A percentile compares a stretch with the other conserved stretches of the same genome.
Evolutionary conservation across 2,329 filamentous ascomycete genomes (phyloP).

Genomic region (Emergomyces orientalis): DNA sequence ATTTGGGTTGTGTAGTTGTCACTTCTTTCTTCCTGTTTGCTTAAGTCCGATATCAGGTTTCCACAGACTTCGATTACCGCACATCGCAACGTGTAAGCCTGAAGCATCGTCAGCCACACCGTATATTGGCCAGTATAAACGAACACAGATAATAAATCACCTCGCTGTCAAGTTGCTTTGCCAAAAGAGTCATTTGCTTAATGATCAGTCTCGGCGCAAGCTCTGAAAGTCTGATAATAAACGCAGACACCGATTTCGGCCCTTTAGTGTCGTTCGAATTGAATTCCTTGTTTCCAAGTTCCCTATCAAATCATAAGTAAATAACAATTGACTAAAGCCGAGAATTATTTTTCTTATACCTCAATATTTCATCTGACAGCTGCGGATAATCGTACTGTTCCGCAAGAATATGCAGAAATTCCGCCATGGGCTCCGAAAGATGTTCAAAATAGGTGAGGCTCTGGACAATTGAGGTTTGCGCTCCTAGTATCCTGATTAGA

Average conservation of each 20-base stretch:
- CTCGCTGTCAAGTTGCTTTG: constrained; percentile 92
- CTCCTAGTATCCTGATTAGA: constrained; percentile 48
- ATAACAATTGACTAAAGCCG: constrained; percentile 4
- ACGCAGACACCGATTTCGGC: constrained; percentile 90
- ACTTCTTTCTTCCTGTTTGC: constrained; percentile 78
- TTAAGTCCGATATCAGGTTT: constrained; percentile 85
- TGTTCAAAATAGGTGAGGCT: constrained; percentile 98
- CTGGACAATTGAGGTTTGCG: constrained; percentile 95
- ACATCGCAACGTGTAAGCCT: constrained; percentile 88
- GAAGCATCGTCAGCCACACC: constrained; percentile 14
- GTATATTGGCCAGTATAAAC: not conserved
- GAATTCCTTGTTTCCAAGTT: constrained; percentile 96
- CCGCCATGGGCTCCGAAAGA: constrained; percentile 97
- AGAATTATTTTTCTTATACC: constrained; percentile 25
- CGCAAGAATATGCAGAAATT: constrained; percentile 89
- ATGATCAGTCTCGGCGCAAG: constrained; percentile 85
- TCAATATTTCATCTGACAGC: constrained; percentile 82
- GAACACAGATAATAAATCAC: constrained; percentile 35
- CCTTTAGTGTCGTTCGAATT: constrained; percentile 92
- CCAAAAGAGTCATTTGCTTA: constrained; percentile 92
- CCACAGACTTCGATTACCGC: constrained; percentile 95
- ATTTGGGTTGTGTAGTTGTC: constrained; percentile 93
- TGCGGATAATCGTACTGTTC: constrained; percentile 98
- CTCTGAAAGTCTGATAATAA: constrained; percentile 88
- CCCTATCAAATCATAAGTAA: constrained; percentile 40